Evolutionary conservation across 208 protist species (phyloP).

Genomic region (Ichthyophonus hoferi): DNA sequence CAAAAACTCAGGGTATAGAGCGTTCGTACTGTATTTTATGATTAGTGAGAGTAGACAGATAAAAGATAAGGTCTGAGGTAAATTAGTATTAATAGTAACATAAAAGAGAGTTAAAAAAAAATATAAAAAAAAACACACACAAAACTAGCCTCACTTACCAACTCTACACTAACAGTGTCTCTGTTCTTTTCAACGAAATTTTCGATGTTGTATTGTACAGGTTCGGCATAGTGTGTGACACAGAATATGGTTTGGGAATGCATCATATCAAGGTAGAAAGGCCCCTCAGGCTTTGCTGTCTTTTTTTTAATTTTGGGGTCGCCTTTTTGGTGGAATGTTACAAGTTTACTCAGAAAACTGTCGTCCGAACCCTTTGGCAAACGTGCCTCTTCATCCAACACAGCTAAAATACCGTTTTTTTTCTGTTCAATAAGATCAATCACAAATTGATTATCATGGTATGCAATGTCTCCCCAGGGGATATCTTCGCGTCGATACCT

Average conservation of each 20-base stretch:
- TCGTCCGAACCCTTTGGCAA: slow-evolving; percentile 78
- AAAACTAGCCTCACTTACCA: slow-evolving; percentile 13
- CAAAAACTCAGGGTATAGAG: too few species aligned
- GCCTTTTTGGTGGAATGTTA: slow-evolving; percentile 29
- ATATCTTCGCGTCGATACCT: slow-evolving; percentile 90
- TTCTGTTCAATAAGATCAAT: slow-evolving; percentile 58
- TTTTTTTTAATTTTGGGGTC: slow-evolving; percentile 71
- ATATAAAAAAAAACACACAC: too few species aligned
- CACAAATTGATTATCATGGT: slow-evolving; percentile 89
- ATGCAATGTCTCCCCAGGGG: slow-evolving; percentile 83
- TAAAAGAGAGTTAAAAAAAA: too few species aligned
- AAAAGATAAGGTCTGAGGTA: too few species aligned
- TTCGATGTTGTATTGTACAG: slow-evolving; percentile 66
- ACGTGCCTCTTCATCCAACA: slow-evolving; percentile 71
- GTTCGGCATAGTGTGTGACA: slow-evolving; percentile 81
- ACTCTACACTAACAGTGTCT: slow-evolving; percentile 26
- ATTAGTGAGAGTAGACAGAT: too few species aligned
- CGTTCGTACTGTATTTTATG: too few species aligned
- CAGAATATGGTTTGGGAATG: not conserved
- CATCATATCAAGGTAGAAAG: not conserved
- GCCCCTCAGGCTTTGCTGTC: not conserved
- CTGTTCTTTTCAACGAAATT: slow-evolving; percentile 72
- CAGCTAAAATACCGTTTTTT: not conserved
- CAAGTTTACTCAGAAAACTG: slow-evolving; percentile 81
- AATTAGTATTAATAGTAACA: too few species aligned